Evolutionary conservation across 2,329 filamentous ascomycete genomes (phyloP).

Genomic region (Penicillium sp.): DNA sequence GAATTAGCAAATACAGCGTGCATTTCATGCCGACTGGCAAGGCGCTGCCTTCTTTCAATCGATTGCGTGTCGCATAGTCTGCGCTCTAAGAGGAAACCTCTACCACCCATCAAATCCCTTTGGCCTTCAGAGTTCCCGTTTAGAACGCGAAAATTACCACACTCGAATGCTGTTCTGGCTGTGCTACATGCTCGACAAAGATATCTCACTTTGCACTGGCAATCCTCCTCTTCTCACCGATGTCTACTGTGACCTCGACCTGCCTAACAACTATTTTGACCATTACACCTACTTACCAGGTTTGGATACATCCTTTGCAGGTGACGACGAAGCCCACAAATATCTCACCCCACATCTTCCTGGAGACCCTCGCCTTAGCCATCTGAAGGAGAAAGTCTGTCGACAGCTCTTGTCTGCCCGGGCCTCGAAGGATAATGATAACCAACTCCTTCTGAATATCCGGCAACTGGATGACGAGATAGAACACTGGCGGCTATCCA

Average conservation of each 20-base stretch:
- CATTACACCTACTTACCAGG: slow-evolving; percentile 4
- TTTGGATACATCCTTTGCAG: not conserved
- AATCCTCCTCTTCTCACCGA: slow-evolving; percentile 14
- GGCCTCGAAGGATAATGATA: slow-evolving; percentile 9
- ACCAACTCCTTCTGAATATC: slow-evolving; percentile 15
- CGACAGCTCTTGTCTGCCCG: slow-evolving; percentile 12
- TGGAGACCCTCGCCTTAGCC: slow-evolving; percentile 7
- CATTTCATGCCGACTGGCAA: too few species aligned
- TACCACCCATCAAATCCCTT: not conserved
- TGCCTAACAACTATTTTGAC: not conserved
- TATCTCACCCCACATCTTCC: not conserved
- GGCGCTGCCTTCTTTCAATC: too few species aligned
- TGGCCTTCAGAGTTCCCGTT: not conserved
- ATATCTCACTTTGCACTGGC: slow-evolving; percentile 14
- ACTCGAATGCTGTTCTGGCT: slow-evolving; percentile 15
- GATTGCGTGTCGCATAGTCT: slow-evolving; percentile 15
- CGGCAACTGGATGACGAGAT: slow-evolving; percentile 18
- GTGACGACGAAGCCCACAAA: not conserved
- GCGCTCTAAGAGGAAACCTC: slow-evolving; percentile 9
- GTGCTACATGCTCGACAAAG: slow-evolving; percentile 12
- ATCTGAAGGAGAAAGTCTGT: slow-evolving; percentile 17
- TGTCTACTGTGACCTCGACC: slow-evolving; percentile 10
- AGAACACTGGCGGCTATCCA: slow-evolving; percentile 16
- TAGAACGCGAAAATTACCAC: slow-evolving; percentile 4
- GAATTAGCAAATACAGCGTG: too few species aligned